A percentile compares a stretch with the other conserved stretches of the same genome.
Conservation (phyloP, 2,329 filamentous ascomycete species). For the Fonsecaea multimorphosa region DNA sequence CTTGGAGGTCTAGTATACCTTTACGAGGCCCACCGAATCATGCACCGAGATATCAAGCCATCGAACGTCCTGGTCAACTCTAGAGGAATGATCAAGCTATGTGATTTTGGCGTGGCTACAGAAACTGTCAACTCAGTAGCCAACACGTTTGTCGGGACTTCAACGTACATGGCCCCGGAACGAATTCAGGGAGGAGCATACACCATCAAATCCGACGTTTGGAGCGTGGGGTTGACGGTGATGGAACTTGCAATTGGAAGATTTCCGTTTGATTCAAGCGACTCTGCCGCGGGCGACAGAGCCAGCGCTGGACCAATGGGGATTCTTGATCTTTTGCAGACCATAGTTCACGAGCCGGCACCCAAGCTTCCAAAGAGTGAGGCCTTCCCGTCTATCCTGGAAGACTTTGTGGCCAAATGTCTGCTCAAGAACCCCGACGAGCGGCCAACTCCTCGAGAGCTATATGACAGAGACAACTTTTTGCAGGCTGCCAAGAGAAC, state of each 20-base stretch:
- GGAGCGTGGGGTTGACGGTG: conserved; percentile 93
- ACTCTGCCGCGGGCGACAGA: conserved; percentile 74
- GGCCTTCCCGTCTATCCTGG: conserved; percentile 91
- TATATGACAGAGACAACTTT: conserved; percentile 92
- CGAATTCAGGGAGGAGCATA: conserved; percentile 96
- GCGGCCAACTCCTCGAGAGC: conserved; percentile 88
- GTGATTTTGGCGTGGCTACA: conserved; percentile 98
- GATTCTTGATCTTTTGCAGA: conserved; percentile 92
- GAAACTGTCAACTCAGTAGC: conserved; percentile 98
- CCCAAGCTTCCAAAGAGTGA: conserved; percentile 95
- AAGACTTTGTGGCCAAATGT: conserved; percentile 97
- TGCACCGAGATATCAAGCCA: conserved; percentile 98
- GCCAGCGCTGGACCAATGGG: conserved; percentile 79
- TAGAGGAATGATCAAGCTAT: conserved; percentile 91
- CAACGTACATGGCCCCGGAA: conserved; percentile 99
- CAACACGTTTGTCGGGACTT: conserved; percentile 97
- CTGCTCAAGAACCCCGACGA: conserved; percentile 86
- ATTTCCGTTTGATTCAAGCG: conserved; percentile 87
- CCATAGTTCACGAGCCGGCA: conserved; percentile 95
- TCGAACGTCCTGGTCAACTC: conserved; percentile 98
- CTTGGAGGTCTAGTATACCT: conserved; percentile 93
- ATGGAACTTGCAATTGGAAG: conserved; percentile 98
- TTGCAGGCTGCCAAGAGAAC: conserved; percentile 96
- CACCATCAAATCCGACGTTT: conserved; percentile 97
- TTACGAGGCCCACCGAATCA: conserved; percentile 94